These are phyloP conservation scores for Fraxinus platypoda DNA, from an alignment of 305 asterid species.

Conservation along the genomic window DNA sequence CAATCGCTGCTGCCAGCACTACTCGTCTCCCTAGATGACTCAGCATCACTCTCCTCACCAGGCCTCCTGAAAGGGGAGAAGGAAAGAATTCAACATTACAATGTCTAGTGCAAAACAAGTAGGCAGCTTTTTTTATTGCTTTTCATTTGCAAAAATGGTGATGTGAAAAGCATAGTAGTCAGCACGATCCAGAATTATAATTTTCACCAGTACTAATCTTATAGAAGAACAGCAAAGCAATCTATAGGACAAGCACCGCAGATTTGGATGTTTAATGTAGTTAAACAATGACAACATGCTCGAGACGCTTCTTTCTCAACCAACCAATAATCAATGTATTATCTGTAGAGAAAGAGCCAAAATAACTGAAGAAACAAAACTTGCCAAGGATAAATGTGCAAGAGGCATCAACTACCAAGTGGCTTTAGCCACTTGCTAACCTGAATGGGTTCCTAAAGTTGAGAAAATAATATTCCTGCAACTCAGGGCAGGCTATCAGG, in stretches of 20 bases:
- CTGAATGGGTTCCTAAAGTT: slow-evolving; percentile 7
- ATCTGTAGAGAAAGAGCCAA: slow-evolving; percentile 10
- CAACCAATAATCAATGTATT: background rate
- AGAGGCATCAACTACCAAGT: slow-evolving; percentile 20
- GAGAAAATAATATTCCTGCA: background rate
- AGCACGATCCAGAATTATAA: background rate
- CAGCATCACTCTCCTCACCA: slow-evolving; percentile 38
- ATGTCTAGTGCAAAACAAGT: background rate
- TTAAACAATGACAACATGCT: background rate
- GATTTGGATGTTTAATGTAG: background rate
- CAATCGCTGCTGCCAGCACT: slow-evolving; percentile 42
- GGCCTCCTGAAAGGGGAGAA: slow-evolving; percentile 30
- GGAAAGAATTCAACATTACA: background rate
- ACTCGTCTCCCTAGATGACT: slow-evolving; percentile 40
- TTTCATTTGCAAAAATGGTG: background rate
- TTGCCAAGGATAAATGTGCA: slow-evolving; percentile 11
- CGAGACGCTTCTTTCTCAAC: background rate
- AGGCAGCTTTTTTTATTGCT: slow-evolving; percentile 4
- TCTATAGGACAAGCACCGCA: background rate
- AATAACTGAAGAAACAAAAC: slow-evolving; percentile 12
- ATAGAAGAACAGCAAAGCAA: slow-evolving; percentile 4
- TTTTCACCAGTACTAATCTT: background rate
- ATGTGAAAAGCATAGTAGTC: background rate
- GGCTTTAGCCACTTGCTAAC: slow-evolving; percentile 14
- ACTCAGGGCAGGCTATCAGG: slow-evolving; percentile 17